Evolutionary conservation across 352 stramenopile species (phyloP), one percentile per base, ranked within the genome.

Genomic region (Globisporangium sylvaticum): DNA sequence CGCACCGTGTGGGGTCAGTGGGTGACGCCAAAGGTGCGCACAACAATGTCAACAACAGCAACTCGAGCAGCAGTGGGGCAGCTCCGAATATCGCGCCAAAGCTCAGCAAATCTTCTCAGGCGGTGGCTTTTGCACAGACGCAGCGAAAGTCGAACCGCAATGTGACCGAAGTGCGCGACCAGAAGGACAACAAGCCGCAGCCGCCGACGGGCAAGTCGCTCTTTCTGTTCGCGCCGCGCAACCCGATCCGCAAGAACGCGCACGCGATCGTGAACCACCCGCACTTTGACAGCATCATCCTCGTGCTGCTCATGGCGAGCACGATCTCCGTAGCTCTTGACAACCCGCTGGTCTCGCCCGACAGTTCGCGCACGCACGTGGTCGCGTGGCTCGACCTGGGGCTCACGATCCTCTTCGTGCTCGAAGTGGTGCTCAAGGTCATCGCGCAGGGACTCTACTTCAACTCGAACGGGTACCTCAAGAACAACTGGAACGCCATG

Each of bases 401-500:
- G 10, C 71, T 98, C 64, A 96, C 88, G 2, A 57, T 85, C 22
- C 59, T 97, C 8, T 98, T 98, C 70, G 83, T 91, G 31, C 46
- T 92, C 1, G 93, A 98, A 66, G 79, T 89, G 18, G 68, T 84
- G 32, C 67, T 97, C 48, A 98, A 98, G 70, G 83, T 97, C 10
- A 68, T 97, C 5, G 83, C 85, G 1, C 65, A 92, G 24, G 92
- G 92, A 4, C 88, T 94, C 37, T 53, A 92, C 29, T 64, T 88
- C 12, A 76, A 83, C 29, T 55, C 82, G 29, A 74, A 83, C 44
- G 74, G 71, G 18, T 97, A 97, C 60, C 67, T 97, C 3, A 77
- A 82, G 31, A 90, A 94, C 61, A 69, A 70, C 29, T 98, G 92
- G 90, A 98, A 98, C 69, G 63, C 91, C 20, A 83, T 98, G 61